phyloP scores from a whole-genome alignment of 306 rosid species.

The Phaseolus lunatus region DNA sequence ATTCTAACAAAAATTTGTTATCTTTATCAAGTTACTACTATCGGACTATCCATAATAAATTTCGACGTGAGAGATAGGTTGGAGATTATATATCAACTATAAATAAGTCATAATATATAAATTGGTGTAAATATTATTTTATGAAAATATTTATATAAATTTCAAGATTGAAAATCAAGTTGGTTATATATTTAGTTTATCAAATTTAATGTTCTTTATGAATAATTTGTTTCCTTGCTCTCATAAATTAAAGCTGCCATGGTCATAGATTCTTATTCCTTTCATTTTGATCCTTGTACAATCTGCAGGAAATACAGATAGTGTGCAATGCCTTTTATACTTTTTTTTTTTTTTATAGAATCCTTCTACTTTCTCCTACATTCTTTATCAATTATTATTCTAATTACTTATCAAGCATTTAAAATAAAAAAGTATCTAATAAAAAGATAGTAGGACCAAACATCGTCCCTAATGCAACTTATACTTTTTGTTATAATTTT shows the following conservation, averaged over 20 bases:
- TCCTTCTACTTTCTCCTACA: neutral
- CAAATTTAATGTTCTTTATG: no score
- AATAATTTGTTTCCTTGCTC: neutral
- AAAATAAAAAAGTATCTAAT: neutral
- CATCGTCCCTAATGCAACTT: neutral
- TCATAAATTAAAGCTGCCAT: neutral
- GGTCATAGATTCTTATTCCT: constrained; percentile 4
- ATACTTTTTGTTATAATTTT: neutral
- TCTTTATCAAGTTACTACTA: no score
- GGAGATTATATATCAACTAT: no score
- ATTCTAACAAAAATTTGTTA: no score
- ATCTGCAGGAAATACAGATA: neutral
- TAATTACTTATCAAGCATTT: neutral
- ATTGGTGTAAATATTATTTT: no score
- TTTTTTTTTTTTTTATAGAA: neutral
- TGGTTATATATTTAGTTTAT: no score
- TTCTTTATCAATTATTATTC: neutral
- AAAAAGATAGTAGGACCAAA: neutral
- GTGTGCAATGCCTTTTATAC: neutral
- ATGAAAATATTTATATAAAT: no score
- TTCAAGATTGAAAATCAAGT: no score
- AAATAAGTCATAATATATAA: no score
- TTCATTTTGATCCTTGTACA: constrained; percentile 4
- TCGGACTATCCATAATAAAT: no score
- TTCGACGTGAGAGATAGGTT: no score